Conservation (phyloP, 805 yeast genomes). For the Lipomyces starkeyi region DNA sequence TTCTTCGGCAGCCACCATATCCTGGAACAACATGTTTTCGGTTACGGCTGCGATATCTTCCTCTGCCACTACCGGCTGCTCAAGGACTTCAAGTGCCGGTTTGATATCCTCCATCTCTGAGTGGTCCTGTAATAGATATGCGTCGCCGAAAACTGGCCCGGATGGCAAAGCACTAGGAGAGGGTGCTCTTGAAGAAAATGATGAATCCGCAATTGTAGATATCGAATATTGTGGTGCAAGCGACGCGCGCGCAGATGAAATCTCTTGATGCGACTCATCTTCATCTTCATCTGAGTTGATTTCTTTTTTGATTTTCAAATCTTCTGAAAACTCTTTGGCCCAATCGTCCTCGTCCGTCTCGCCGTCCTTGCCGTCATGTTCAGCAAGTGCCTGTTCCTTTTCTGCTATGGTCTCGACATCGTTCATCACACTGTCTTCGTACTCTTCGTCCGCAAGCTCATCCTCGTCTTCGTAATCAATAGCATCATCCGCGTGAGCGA, state of each 20-base stretch:
- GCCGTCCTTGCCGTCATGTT: slow-evolving; percentile 48
- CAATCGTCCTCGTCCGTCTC: slow-evolving; percentile 52
- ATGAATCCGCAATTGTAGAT: slow-evolving; percentile 38
- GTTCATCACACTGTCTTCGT: slow-evolving; percentile 42
- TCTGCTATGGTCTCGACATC: slow-evolving; percentile 36
- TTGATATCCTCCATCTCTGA: slow-evolving; percentile 34
- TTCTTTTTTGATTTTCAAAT: slow-evolving; percentile 14
- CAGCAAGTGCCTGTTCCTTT: slow-evolving; percentile 45
- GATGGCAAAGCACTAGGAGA: slow-evolving; percentile 4
- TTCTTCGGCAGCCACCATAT: slow-evolving; percentile 23
- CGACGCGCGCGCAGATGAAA: not conserved
- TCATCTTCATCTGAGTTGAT: slow-evolving; percentile 15
- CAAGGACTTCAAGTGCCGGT: slow-evolving; percentile 4
- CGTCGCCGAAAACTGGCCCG: slow-evolving; percentile 5
- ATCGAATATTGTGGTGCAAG: not conserved
- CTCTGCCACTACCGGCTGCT: not conserved
- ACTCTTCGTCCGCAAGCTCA: slow-evolving; percentile 90
- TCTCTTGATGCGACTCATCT: not conserved
- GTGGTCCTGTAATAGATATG: slow-evolving; percentile 31
- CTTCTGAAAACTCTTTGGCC: slow-evolving; percentile 35
- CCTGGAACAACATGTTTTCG: slow-evolving; percentile 22
- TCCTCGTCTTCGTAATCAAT: slow-evolving; percentile 93
- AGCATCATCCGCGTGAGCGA: slow-evolving; percentile 83
- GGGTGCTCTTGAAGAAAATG: not conserved
- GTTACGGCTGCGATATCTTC: slow-evolving; percentile 13